phyloP scores from a whole-genome alignment of 2,329 filamentous ascomycete genomes.

The Trichophyton simii region DNA sequence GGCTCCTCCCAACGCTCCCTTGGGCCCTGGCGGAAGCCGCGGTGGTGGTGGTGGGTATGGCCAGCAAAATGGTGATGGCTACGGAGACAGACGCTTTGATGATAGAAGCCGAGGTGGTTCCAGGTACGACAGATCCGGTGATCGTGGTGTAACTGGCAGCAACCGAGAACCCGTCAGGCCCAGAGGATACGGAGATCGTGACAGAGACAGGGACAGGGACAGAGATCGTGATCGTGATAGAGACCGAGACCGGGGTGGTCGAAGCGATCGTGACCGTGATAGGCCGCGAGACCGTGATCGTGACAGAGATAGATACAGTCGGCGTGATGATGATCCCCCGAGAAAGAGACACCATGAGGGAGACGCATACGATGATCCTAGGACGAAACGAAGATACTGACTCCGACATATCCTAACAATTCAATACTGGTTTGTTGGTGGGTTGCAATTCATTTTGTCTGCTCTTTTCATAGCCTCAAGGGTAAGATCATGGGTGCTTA shows the following conservation, averaged over 20 bases:
- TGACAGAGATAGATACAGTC: slow-evolving; percentile 35
- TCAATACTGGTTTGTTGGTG: slow-evolving; percentile 30
- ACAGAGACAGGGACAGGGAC: slow-evolving; percentile 41
- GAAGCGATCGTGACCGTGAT: slow-evolving; percentile 42
- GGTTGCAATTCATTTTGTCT: slow-evolving; percentile 27
- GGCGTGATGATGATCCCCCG: slow-evolving; percentile 43
- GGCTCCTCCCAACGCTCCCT: slow-evolving; percentile 39
- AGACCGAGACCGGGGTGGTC: slow-evolving; percentile 20
- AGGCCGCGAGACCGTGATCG: slow-evolving; percentile 38
- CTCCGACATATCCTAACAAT: slow-evolving; percentile 12
- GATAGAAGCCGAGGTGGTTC: slow-evolving; percentile 42
- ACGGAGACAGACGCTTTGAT: slow-evolving; percentile 36
- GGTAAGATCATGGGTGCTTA: slow-evolving; percentile 22
- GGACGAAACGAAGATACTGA: slow-evolving; percentile 49
- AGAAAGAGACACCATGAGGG: slow-evolving; percentile 64
- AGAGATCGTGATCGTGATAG: slow-evolving; percentile 43
- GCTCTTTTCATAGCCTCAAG: slow-evolving; percentile 20
- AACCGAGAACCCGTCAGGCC: slow-evolving; percentile 75
- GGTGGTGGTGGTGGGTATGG: slow-evolving; percentile 36
- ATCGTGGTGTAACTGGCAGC: slow-evolving; percentile 51
- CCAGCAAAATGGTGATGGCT: slow-evolving; percentile 32
- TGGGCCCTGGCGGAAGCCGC: slow-evolving; percentile 44
- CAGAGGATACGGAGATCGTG: slow-evolving; percentile 43
- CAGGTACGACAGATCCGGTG: slow-evolving; percentile 34
- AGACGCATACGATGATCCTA: slow-evolving; percentile 62